Percentiles rank a stretch among this genome's conserved stretches.
These are phyloP conservation scores for Rhypophila decipiens DNA, from an alignment of 495 filamentous ascomycete genomes.

Conservation along the genomic window DNA sequence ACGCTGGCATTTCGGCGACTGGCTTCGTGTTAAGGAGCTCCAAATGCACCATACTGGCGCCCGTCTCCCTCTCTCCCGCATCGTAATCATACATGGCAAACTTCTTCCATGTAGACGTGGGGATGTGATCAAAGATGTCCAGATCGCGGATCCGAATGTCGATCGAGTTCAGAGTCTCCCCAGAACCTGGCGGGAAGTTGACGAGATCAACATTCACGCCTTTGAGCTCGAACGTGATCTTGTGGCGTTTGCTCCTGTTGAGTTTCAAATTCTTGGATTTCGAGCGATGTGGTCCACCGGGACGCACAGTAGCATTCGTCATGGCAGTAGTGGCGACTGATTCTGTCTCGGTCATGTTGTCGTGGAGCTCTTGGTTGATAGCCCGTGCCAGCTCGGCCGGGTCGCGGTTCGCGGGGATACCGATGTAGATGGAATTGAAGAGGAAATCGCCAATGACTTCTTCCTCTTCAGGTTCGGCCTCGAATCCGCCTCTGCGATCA, in stretches of 20 bases:
- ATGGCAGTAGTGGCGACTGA: slow-evolving; percentile 70
- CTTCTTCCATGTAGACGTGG: slow-evolving; percentile 96
- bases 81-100: slow-evolving; percentile 92
- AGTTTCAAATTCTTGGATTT: slow-evolving; percentile 61
- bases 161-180: slow-evolving; percentile 78
- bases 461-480: slow-evolving; percentile 63
- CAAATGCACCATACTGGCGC: slow-evolving; percentile 81
- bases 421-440: slow-evolving; percentile 99
- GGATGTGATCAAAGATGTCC: slow-evolving; percentile 89
- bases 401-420: slow-evolving; percentile 79
- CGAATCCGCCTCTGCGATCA: slow-evolving; percentile 37
- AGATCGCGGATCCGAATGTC: slow-evolving; percentile 76
- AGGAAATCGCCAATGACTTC: slow-evolving; percentile 89
- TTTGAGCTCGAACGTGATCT: slow-evolving; percentile 89
- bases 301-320: slow-evolving; percentile 53
- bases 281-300: slow-evolving; percentile 35
- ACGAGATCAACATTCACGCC: slow-evolving; percentile 80
- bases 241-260: slow-evolving; percentile 80
- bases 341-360: slow-evolving; percentile 79
- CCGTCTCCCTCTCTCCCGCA: slow-evolving; percentile 74
- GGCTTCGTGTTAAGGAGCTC: slow-evolving; percentile 84
- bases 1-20: slow-evolving; percentile 72
- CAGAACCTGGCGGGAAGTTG: slow-evolving; percentile 68
- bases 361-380: slow-evolving; percentile 84
- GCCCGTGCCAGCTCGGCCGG: slow-evolving; percentile 70